phyloP scores from a whole-genome alignment of 106 monocot species.

The Dendrobium nobile region DNA sequence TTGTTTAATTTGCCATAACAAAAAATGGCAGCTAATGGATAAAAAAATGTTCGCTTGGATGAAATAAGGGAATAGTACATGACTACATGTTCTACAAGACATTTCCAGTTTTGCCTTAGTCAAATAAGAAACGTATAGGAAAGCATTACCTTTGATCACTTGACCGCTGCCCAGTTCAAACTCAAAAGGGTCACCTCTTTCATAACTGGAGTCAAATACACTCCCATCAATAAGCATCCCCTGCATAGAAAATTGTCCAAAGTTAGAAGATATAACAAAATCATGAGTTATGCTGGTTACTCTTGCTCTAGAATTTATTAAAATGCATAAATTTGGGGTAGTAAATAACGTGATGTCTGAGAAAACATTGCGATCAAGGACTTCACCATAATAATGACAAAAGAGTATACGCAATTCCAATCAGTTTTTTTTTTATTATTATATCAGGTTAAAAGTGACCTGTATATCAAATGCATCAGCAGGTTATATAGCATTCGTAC shows the following conservation, averaged over 20 bases:
- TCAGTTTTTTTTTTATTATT: background rate
- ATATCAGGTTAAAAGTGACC: background rate
- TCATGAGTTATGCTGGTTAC: background rate
- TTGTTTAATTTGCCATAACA: background rate
- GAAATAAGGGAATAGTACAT: background rate
- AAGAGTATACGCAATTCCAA: background rate
- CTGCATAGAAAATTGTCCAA: slow-evolving; percentile 17
- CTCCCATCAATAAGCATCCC: slow-evolving; percentile 82
- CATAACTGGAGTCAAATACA: slow-evolving; percentile 96
- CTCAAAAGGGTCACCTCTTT: slow-evolving; percentile 96
- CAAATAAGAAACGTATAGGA: background rate
- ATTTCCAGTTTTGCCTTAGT: background rate
- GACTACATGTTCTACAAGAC: background rate
- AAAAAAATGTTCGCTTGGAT: background rate
- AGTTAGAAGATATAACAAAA: background rate
- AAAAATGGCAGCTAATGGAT: background rate
- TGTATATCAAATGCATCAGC: background rate
- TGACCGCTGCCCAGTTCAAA: slow-evolving; percentile 95
- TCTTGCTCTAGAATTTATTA: background rate
- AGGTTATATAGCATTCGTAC: background rate
- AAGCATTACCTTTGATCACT: slow-evolving; percentile 86
- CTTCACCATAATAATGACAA: background rate
- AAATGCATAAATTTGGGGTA: background rate
- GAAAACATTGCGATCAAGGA: background rate
- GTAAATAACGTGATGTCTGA: background rate